Conservation (phyloP, 331 rosid species). For the Rosa hybrid region DNA sequence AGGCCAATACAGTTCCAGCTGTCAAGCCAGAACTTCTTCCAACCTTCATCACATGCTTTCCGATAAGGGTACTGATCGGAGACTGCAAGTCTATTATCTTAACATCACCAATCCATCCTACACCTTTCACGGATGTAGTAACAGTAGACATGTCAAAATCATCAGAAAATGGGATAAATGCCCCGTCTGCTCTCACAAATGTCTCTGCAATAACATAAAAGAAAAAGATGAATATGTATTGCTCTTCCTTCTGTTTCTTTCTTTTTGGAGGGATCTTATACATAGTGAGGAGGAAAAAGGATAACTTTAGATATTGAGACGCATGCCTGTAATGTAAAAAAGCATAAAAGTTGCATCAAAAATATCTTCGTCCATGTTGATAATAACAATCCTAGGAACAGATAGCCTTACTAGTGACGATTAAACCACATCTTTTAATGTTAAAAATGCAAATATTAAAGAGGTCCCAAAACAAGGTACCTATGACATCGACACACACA, state of each 20-base stretch:
- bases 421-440: too few relatives aligned
- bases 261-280: too few relatives aligned
- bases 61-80: conserved; percentile 78
- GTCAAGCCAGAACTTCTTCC: conserved; percentile 99
- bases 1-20: conserved; percentile 88
- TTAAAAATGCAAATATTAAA: too few relatives aligned
- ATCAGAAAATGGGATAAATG: conserved; percentile 96
- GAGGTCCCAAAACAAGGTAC: too few relatives aligned
- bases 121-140: conserved; percentile 82
- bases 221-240: neutral
- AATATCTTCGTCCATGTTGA: too few relatives aligned
- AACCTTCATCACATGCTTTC: conserved; percentile 94
- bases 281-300: too few relatives aligned
- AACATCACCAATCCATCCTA: conserved; percentile 81
- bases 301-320: too few relatives aligned
- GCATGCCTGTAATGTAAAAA: too few relatives aligned
- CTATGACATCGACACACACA: too few relatives aligned
- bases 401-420: too few relatives aligned
- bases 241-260: neutral
- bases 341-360: too few relatives aligned
- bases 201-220: conserved; percentile 67
- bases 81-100: conserved; percentile 86
- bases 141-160: conserved; percentile 95
- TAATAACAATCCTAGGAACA: too few relatives aligned
- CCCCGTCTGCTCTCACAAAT: conserved; percentile 96